Evolutionary conservation across 163 green algal species (phyloP), one percentile per base, ranked within the genome.

Genomic region (Volvox carteri): DNA sequence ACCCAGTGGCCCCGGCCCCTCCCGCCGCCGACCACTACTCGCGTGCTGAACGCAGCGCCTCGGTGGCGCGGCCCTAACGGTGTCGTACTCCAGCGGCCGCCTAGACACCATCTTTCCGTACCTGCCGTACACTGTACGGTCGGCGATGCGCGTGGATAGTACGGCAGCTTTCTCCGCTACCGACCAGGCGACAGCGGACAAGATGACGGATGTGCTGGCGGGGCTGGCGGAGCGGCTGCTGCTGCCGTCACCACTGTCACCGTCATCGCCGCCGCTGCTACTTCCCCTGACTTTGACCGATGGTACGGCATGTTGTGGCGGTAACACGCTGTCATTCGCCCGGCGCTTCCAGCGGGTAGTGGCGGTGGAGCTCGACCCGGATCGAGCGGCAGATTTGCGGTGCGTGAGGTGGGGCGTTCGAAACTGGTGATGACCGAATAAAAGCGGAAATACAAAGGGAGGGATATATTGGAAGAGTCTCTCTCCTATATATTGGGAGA

Each of bases 151-250:
- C 9, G 42, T 91, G 46, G 86, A 87, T 72, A 33, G 67, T 44
- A 86, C 83, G n/a, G 86, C 78, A 37, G 78, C 86, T 14, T 91
- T 54, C 86, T 91, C 86, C 35, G 86, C 83, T 56, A 91, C 78
- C 25, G 86, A 91, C 52, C 78, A 87, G 68, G 70, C 78, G 37
- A 85, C 86, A 1, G 86, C 86, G 1, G 68, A 88, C 52, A 25
- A 30, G 28, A 91, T 91, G 65, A 91, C 68, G 4, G 9, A 58
- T 25, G 35, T 91, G 62, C 52, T 86, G 48, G 75, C 65, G 7
- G 37, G 19, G 12, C 60, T 90, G 67, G 76, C 86, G 19, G 30
- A 74, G 35, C 37, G 37, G 2, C 30, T 88, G 9, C 5, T 88
- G 48, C 42, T 67, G 37, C 77, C 21, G 33, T 44, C 70, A 44